Evolutionary conservation across 768 basidiomycete species (phyloP), one percentile per base, ranked within the genome.

Genomic region (Phlebiopsis flavidoalba): DNA sequence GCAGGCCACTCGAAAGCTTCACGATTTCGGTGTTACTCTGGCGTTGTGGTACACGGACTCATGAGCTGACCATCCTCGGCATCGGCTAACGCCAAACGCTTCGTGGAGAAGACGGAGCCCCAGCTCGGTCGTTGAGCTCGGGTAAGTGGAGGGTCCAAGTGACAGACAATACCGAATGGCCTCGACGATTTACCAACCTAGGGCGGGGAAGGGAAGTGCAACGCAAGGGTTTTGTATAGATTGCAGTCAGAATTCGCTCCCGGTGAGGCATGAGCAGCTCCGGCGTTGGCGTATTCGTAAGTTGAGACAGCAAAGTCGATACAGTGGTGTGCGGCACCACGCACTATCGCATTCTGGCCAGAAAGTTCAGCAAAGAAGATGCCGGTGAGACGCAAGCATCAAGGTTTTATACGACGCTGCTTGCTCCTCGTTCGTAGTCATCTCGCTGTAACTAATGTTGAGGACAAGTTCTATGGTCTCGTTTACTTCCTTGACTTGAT

Each of bases 131-230:
- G 64, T 93, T 93, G 45, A 95, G 78, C 65, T 97, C 95, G 1
- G 94, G 87, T 24, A 98, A 81, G n/a, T 0, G 93, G 91, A 10
- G 97, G 95, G 26, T 91, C 84, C 36, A 98, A 77, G 60, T n/a
- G 85, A 89, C 63, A 99, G 85, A 70, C 93, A 93, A 71, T 95
- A 99, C 10, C 95, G 90, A 61, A 98, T 86, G 17, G 94, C 94
- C 67, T 98, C 97, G 61, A 98, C 94, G 83, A 98, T n/a, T n/a
- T 95, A 33, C 95, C 97, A 60, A 98, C 97, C 72, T 98, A n/a
- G 97, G 67, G 93, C 93, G 15, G 89, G 81, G 71, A 98, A 95
- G 1, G 95, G 95, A 24, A 99, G 81, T 0, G 97, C 97, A n/a
- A 56, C 97, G 82, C 19, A 99, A 81, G 12, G 97, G 97, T 70